Percentiles rank a stretch among this genome's conserved stretches.
Conservation (phyloP, 225 moss, liverwort and hornwort species). For the Lunularia cruciata region DNA sequence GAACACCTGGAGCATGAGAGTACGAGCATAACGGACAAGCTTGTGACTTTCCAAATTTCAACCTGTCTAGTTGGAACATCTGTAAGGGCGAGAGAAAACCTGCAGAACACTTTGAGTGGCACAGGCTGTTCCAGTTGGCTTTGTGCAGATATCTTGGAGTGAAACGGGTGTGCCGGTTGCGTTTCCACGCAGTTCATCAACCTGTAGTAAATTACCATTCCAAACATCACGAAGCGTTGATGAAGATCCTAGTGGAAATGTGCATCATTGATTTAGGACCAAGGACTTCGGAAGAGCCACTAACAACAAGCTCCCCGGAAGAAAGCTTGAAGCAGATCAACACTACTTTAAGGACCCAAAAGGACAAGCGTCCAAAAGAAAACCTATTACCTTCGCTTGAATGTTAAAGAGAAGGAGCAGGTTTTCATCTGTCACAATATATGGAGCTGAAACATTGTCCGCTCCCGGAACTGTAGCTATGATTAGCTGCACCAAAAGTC, state of each 20-base stretch:
- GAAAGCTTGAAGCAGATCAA: not conserved
- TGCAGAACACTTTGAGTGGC: conserved; percentile 92
- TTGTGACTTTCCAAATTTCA: too few relatives aligned
- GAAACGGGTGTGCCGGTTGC: conserved; percentile 59
- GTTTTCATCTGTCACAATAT: conserved; percentile 80
- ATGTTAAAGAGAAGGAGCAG: conserved; percentile 83
- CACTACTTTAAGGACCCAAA: not conserved
- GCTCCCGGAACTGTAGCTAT: conserved; percentile 64
- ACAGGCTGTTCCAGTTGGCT: conserved; percentile 90
- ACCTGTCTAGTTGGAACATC: too few relatives aligned
- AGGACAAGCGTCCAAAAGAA: too few relatives aligned
- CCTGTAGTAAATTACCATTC: conserved; percentile 46
- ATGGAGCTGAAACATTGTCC: conserved; percentile 57
- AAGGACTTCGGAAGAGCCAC: too few relatives aligned
- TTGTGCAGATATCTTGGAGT: conserved; percentile 90
- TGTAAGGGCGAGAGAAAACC: conserved; percentile 34
- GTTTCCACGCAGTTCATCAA: conserved; percentile 78
- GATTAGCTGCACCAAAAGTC: conserved; percentile 67
- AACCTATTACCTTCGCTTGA: conserved; percentile 71
- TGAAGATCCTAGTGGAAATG: too few relatives aligned
- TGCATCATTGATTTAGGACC: too few relatives aligned
- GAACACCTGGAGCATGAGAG: not conserved
- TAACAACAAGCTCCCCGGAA: too few relatives aligned
- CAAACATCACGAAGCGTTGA: too few relatives aligned
- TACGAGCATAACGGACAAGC: not conserved